phyloP scores from a whole-genome alignment of 371 early-diverging fungal species.

The Lichtheimia ornata region DNA sequence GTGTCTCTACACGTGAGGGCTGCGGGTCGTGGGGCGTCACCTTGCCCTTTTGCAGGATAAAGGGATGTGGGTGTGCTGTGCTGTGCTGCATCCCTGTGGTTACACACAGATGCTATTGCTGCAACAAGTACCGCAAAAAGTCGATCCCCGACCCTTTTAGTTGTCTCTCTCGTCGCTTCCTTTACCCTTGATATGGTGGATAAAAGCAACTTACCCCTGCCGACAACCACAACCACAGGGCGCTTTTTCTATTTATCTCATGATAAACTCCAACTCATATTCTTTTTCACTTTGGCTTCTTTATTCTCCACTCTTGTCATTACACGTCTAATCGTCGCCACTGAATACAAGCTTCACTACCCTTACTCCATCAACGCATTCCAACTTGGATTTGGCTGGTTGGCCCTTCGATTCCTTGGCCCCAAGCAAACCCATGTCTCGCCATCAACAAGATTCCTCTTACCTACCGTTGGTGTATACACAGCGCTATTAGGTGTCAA shows the following conservation, averaged over 20 bases:
- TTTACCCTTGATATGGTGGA: background rate
- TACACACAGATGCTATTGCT: no score
- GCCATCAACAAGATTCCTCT: background rate
- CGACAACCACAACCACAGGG: slow-evolving; percentile 1
- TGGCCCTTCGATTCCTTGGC: background rate
- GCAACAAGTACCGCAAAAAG: background rate
- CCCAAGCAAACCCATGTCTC: background rate
- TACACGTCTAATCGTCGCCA: background rate
- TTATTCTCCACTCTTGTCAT: slow-evolving; percentile 8
- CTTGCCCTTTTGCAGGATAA: no score
- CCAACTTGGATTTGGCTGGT: slow-evolving; percentile 9
- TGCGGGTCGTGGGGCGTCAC: no score
- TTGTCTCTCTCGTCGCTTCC: background rate
- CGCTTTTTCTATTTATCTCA: background rate
- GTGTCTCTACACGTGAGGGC: no score
- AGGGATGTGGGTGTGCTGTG: no score
- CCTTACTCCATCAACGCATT: slow-evolving; percentile 11
- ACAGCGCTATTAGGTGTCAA: slow-evolving; percentile 7
- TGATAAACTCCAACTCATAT: background rate
- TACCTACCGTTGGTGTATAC: background rate
- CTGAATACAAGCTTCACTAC: slow-evolving; percentile 17
- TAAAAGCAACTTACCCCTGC: background rate
- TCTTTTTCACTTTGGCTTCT: slow-evolving; percentile 9
- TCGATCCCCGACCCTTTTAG: background rate
- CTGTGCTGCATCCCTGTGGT: no score